Percentiles rank a stretch among this genome's conserved stretches.
phyloP scores from a whole-genome alignment of 164 flowering plant species.

The Stephania yunnanensis region DNA sequence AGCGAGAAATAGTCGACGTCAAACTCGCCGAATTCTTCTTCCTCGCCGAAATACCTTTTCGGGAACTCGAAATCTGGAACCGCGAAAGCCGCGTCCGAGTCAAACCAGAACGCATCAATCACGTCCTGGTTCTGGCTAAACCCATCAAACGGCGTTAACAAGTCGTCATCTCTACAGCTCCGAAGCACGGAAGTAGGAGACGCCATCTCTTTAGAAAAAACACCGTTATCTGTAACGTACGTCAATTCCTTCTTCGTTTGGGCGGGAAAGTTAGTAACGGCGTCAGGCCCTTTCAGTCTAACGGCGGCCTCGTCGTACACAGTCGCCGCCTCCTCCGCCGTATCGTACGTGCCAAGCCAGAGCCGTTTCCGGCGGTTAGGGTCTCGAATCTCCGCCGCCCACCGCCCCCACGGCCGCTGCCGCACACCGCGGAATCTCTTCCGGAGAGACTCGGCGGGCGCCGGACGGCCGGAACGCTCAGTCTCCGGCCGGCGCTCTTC shows the following conservation, averaged over 20 bases:
- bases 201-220: conserved; percentile 1
- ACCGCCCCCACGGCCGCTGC: conserved; percentile 66
- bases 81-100: conserved; percentile 21
- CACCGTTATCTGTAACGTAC: neutral
- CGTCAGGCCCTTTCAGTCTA: conserved; percentile 45
- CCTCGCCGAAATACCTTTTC: conserved; percentile 15
- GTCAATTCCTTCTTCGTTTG: neutral
- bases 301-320: conserved; percentile 62
- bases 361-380: conserved; percentile 42
- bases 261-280: conserved; percentile 55
- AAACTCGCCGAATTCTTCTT: conserved; percentile 37
- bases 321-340: conserved; percentile 66
- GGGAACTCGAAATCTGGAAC: conserved; percentile 24
- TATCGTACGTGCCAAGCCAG: conserved; percentile 72
- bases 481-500: neutral
- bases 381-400: conserved; percentile 82
- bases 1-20: conserved; percentile 32
- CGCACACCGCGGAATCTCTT: conserved; percentile 45
- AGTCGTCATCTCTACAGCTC: conserved; percentile 18
- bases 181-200: conserved; percentile 65
- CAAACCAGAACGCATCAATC: conserved; percentile 32
- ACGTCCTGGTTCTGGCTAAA: conserved; percentile 22
- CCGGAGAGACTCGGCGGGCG: conserved; percentile 1
- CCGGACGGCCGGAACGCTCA: neutral
- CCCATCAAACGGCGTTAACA: conserved; percentile 21